Evolutionary conservation across 805 yeast genomes (phyloP).

Genomic region (Vanderwaltozyma yarrowii): DNA sequence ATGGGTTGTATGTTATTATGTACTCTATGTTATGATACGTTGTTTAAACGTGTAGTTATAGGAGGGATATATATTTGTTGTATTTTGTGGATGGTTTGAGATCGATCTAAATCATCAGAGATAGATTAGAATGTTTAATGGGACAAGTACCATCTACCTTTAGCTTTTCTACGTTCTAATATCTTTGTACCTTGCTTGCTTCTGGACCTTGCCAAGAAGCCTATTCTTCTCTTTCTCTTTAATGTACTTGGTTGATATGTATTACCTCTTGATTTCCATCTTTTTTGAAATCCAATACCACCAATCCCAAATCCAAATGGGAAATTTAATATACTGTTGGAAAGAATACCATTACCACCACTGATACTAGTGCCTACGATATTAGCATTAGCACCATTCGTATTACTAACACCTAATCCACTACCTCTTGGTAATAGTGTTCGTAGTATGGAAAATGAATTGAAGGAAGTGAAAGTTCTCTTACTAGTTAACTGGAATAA

Average conservation of each 20-base stretch:
- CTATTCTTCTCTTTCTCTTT: constrained; percentile 81
- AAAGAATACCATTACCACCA: background rate
- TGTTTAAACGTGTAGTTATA: no score
- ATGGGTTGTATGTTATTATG: no score
- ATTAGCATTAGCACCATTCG: background rate
- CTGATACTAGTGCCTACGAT: no score
- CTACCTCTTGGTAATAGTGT: background rate
- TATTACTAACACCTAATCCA: background rate
- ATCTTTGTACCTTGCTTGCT: constrained; percentile 68
- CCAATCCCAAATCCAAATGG: constrained; percentile 7
- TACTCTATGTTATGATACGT: no score
- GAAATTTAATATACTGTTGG: no score
- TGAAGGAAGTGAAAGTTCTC: background rate
- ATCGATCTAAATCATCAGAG: no score
- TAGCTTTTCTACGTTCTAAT: constrained; percentile 64
- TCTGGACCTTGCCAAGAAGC: constrained; percentile 78
- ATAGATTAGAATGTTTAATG: no score
- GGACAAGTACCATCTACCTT: constrained; percentile 89
- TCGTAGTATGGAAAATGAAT: background rate
- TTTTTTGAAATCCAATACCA: constrained; percentile 19
- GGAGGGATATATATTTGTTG: no score
- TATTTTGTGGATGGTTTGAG: no score
- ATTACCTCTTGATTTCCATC: constrained; percentile 89
- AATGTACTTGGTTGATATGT: constrained; percentile 90
- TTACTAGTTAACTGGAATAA: background rate